Evolutionary conservation across 2,329 filamentous ascomycete genomes (phyloP).

Genomic region (Penicillium sp.): DNA sequence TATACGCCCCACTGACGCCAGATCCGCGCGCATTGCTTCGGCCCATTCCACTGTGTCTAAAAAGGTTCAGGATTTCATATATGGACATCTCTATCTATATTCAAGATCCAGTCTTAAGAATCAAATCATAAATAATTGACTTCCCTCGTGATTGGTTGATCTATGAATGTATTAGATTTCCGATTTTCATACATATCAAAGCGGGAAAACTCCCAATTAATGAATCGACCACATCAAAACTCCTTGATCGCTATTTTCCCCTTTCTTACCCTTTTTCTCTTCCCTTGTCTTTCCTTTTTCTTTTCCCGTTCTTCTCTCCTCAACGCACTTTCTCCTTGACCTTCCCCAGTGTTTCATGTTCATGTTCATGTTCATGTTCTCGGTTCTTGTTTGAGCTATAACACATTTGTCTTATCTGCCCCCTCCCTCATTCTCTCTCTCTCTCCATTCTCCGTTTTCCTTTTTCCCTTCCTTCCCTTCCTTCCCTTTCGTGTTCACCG

Average conservation of each 20-base stretch:
- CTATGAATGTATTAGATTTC: background rate
- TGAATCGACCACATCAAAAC: constrained; percentile 7
- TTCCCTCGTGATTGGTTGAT: constrained; percentile 1
- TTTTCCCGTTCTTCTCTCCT: constrained; percentile 9
- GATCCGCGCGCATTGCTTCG: constrained; percentile 20
- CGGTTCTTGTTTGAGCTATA: constrained; percentile 1
- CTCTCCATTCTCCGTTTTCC: constrained; percentile 5
- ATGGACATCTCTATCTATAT: background rate
- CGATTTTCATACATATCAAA: background rate
- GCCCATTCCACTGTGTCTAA: background rate
- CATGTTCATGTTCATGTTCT: constrained; percentile 13
- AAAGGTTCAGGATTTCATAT: background rate
- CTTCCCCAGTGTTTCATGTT: constrained; percentile 11
- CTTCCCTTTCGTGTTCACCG: constrained; percentile 7
- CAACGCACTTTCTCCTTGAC: constrained; percentile 14
- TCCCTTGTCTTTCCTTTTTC: constrained; percentile 9
- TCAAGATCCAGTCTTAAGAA: background rate
- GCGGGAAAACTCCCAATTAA: background rate
- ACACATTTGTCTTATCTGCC: constrained; percentile 8
- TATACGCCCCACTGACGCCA: constrained; percentile 20
- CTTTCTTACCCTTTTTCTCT: constrained; percentile 25
- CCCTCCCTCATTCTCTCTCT: background rate
- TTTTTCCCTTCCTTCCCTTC: constrained; percentile 12
- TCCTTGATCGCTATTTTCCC: constrained; percentile 26
- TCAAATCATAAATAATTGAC: background rate